phyloP scores from a whole-genome alignment of 495 filamentous ascomycete genomes.

The Neurospora africana region DNA sequence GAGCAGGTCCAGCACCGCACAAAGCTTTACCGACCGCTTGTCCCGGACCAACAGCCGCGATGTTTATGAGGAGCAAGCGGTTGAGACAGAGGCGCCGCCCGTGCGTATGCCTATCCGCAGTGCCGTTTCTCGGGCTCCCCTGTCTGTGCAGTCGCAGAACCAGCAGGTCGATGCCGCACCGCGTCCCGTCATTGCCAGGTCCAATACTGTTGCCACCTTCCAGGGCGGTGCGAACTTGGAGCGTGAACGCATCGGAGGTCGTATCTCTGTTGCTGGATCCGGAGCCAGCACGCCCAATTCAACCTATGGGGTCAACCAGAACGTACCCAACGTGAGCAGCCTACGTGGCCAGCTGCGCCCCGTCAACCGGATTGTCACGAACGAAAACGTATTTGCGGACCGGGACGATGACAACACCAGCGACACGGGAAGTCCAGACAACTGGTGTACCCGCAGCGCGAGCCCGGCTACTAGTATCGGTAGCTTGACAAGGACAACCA shows the following conservation, averaged over 20 bases:
- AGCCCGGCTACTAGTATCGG: slow-evolving; percentile 56
- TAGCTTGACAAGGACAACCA: slow-evolving; percentile 44
- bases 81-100: slow-evolving; percentile 20
- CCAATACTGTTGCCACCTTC: slow-evolving; percentile 18
- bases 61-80: slow-evolving; percentile 27
- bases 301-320: slow-evolving; percentile 18
- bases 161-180: background rate
- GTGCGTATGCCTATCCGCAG: slow-evolving; percentile 57
- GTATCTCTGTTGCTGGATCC: slow-evolving; percentile 6
- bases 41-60: slow-evolving; percentile 26
- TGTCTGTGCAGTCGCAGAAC: slow-evolving; percentile 1
- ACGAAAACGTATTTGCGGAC: slow-evolving; percentile 53
- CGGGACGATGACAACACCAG: slow-evolving; percentile 49
- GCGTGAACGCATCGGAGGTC: slow-evolving; percentile 12
- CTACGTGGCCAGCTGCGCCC: slow-evolving; percentile 34
- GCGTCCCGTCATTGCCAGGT: background rate
- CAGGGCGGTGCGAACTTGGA: background rate
- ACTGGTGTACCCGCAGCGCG: slow-evolving; percentile 42
- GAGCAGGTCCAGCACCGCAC: slow-evolving; percentile 37
- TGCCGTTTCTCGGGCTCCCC: slow-evolving; percentile 37
- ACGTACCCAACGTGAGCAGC: slow-evolving; percentile 21
- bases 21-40: slow-evolving; percentile 32
- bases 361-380: slow-evolving; percentile 27
- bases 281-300: slow-evolving; percentile 17
- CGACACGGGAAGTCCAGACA: slow-evolving; percentile 47